Conservation (phyloP, 257 asterid genomes). For the Capsicum rhomboideum region DNA sequence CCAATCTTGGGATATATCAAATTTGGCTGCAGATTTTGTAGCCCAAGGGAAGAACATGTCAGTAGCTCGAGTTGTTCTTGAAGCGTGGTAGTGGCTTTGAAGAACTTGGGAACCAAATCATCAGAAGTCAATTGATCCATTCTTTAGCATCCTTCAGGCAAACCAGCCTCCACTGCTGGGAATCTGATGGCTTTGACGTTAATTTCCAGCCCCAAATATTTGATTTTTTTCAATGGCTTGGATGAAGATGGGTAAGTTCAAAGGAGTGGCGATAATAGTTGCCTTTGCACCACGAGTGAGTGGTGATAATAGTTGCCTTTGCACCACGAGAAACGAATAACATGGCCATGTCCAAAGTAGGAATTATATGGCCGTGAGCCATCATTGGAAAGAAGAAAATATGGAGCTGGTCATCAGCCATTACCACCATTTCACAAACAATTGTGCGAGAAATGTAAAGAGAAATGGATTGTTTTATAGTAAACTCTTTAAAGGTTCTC, state of each 20-base stretch:
- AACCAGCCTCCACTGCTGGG: constrained; percentile 1
- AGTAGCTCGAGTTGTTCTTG: neutral
- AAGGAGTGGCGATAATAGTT: constrained; percentile 11
- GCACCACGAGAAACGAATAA: constrained; percentile 16
- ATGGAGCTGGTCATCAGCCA: constrained; percentile 8
- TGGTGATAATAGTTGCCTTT: constrained; percentile 9
- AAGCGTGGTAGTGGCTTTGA: neutral
- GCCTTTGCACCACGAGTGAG: no score
- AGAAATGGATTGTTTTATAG: neutral
- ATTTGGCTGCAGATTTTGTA: neutral
- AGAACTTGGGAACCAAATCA: neutral
- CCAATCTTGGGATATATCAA: neutral
- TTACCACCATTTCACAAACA: neutral
- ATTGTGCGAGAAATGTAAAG: neutral
- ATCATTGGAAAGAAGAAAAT: constrained; percentile 21
- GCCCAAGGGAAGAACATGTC: constrained; percentile 8
- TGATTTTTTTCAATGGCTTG: neutral
- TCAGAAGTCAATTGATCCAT: neutral
- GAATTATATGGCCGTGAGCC: constrained; percentile 26
- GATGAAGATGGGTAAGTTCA: neutral
- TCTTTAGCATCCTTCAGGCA: constrained; percentile 3
- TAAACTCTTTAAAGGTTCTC: neutral
- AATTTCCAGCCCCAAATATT: neutral
- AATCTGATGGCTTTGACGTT: neutral
- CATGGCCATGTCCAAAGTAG: constrained; percentile 21